Base-by-base conservation (phyloP, 2,329 filamentous ascomycete genomes). In the Exophiala aquamarina region DNA sequence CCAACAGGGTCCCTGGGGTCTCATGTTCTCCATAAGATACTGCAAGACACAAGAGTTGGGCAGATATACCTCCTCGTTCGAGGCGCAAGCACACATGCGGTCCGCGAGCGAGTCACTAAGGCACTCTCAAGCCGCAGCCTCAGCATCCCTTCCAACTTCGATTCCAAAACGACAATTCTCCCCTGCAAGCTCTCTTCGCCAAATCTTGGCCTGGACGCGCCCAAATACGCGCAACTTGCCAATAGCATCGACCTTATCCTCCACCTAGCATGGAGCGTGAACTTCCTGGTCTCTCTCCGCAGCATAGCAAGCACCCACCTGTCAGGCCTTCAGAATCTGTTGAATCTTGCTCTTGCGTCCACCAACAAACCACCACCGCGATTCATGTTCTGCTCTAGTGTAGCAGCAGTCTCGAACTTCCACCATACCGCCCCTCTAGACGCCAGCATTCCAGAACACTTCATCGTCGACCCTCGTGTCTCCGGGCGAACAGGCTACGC, bases 221-320 rank as follows among this genome's bases (percentile, higher is more conserved):
- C 65, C 1, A 58, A 65, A 5, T 77, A 78, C 58, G 47, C 63
- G 2, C 49, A 61, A 2, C 59, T 83, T 2, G 65, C 67, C 1
- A 52, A 54, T 3, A 65, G 74, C 46, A 64, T 71, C 2, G 77
- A 75, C 1, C 62, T 73, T 2, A 69, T 88, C 14, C 74, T 87
- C 44, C 82, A 85, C 60, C 71, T 81, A 6, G 81, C 81, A 15
- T 85, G 82, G 82, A 71, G 76, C 2, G 82, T 85, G 14, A 84
- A 85, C 63, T 85, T 85, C 66, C 76, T 74, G 19, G 68, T 81
- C 43, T 71, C 74, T 3, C 67, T 85, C 1, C 65, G 64, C 31
- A 78, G 74, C 49, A 85, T 84, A 56, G 72, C 72, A 38, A 69
- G 70, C 31, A 73, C 78, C 51, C 75, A 76, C 53, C 74, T 83